A percentile compares a stretch with the other conserved stretches of the same genome.
These are phyloP conservation scores for Scytalidium lignicola DNA, from an alignment of 2,329 filamentous ascomycete genomes.

Conservation along the genomic window DNA sequence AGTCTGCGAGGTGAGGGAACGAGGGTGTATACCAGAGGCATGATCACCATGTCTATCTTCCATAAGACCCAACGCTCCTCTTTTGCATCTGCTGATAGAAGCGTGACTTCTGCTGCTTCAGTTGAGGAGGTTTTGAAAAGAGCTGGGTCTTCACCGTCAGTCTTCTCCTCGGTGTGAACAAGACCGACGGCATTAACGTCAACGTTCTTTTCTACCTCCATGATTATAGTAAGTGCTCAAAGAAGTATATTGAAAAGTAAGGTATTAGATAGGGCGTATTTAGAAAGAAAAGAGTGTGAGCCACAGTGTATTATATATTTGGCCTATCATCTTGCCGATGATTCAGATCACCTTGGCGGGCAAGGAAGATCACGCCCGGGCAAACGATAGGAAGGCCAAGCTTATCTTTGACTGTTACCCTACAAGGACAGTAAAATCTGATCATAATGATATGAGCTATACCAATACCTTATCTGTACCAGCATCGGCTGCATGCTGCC, in stretches of 20 bases:
- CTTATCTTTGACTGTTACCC: too few species aligned
- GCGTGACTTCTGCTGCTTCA: background rate
- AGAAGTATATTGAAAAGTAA: background rate
- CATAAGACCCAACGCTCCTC: slow-evolving; percentile 28
- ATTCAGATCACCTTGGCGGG: background rate
- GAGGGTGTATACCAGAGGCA: slow-evolving; percentile 23
- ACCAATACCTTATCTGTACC: too few species aligned
- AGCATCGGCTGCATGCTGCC: too few species aligned
- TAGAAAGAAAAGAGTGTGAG: background rate
- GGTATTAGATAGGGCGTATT: background rate
- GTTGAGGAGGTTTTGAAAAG: background rate
- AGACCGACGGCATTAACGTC: background rate
- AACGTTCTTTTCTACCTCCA: background rate
- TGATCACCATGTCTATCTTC: slow-evolving; percentile 30
- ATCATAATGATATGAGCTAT: too few species aligned
- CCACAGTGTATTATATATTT: background rate
- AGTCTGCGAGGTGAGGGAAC: background rate
- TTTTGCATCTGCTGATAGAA: slow-evolving; percentile 14
- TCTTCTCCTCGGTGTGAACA: background rate
- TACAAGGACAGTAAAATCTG: too few species aligned
- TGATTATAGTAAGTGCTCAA: background rate
- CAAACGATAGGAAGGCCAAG: too few species aligned
- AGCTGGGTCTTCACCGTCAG: background rate
- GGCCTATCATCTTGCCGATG: too few species aligned
- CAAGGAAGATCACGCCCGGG: background rate